Evolutionary conservation across 106 monocot genomes (phyloP).

Genomic region (Acorus calamus): DNA sequence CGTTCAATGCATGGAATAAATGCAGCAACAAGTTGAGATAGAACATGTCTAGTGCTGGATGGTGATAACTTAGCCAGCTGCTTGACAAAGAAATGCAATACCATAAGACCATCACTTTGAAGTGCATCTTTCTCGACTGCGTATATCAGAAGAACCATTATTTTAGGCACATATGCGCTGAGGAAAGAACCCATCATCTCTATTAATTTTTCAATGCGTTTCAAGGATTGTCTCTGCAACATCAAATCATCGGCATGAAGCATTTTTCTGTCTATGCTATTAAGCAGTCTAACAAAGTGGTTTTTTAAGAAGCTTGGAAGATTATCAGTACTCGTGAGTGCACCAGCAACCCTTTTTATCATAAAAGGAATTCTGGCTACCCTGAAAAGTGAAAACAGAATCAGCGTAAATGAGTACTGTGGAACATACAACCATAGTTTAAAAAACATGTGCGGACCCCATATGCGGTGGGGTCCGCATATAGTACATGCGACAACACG

Average conservation of each 20-base stretch:
- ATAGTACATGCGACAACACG: too few relatives aligned
- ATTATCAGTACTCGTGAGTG: conserved; percentile 67
- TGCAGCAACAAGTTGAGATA: conserved; percentile 89
- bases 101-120: conserved; percentile 64
- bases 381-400: conserved; percentile 29
- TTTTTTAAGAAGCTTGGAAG: conserved; percentile 82
- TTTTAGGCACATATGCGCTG: conserved; percentile 82
- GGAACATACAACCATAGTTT: too few relatives aligned
- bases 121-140: conserved; percentile 82
- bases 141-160: conserved; percentile 88
- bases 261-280: conserved; percentile 94
- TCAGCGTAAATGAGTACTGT: background rate
- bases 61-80: conserved; percentile 71
- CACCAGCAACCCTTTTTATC: conserved; percentile 65
- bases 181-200: conserved; percentile 96
- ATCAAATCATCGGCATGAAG: conserved; percentile 62
- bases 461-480: too few relatives aligned
- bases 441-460: too few relatives aligned
- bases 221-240: conserved; percentile 73
- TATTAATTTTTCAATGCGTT: conserved; percentile 68
- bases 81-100: conserved; percentile 75
- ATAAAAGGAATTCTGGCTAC: conserved; percentile 50
- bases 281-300: conserved; percentile 94
- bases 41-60: conserved; percentile 75
- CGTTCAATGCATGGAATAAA: conserved; percentile 85